Evolutionary conservation across 345 rosid genomes (phyloP).

Genomic region (Clausena lansium): DNA sequence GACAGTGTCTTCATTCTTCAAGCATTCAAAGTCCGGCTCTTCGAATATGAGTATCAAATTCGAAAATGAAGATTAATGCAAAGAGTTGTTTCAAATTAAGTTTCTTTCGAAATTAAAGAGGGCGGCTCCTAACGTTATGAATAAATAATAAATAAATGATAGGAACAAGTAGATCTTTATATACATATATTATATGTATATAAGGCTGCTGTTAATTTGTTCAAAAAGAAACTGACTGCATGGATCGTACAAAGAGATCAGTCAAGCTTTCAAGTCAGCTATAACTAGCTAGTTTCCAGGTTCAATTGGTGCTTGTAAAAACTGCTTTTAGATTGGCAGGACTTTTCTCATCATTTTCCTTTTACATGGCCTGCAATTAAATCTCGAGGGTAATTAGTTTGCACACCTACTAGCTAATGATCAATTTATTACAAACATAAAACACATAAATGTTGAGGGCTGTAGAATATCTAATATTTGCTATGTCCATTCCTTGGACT

Average conservation of each 20-base stretch:
- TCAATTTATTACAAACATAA: too few relatives aligned
- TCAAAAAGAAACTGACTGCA: not conserved
- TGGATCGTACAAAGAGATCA: not conserved
- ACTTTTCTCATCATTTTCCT: not conserved
- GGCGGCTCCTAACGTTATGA: slow-evolving; percentile 27
- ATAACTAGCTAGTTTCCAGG: too few relatives aligned
- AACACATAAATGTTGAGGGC: too few relatives aligned
- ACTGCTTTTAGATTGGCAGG: too few relatives aligned
- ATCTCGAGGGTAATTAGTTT: not conserved
- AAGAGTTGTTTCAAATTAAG: not conserved
- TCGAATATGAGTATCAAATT: too few relatives aligned
- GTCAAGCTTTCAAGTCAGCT: not conserved
- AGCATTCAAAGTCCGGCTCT: not conserved
- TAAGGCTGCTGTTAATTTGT: not conserved
- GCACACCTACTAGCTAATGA: too few relatives aligned
- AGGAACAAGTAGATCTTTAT: not conserved
- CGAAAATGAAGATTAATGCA: too few relatives aligned
- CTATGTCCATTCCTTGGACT: too few relatives aligned
- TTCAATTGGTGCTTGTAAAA: too few relatives aligned
- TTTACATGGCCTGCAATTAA: not conserved
- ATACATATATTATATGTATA: too few relatives aligned
- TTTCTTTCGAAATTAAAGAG: slow-evolving; percentile 5
- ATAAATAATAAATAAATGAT: slow-evolving; percentile 1
- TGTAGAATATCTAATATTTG: too few relatives aligned
- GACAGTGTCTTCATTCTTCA: slow-evolving; percentile 9